Base-by-base conservation (phyloP, 805 yeast genomes). In the Myxozyma monticola region DNA sequence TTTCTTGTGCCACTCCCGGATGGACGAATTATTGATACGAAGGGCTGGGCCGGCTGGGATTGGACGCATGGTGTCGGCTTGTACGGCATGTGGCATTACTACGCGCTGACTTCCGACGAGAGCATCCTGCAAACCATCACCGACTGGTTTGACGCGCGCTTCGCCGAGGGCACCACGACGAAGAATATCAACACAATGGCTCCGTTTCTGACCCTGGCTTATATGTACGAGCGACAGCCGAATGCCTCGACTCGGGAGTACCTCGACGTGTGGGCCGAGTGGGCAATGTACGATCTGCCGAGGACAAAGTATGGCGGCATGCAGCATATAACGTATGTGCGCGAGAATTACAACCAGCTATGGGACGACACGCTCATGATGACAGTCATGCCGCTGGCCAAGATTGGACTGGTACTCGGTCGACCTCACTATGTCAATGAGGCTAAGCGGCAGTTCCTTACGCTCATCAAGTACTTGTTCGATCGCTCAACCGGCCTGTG, bases 61-160 rank as follows among this genome's bases (percentile, higher is more conserved):
- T 68, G 72, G 72, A 68, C 71, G 18, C 72, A 68, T 30, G 72
- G 72, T 3, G 65, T 68, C 33, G 72, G 72, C 2, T 60, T 68
- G 17, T 66, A 68, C 48, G 72, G 72, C 10, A 62, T 68, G 65
- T 68, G 71, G 71, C 67, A 67, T 38, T 68, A 63, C 49, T 65
- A 64, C 43, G 63, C 59, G 35, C 51, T 64, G 20, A 68, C 67
- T 25, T 60, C 59, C 20, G 54, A 65, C 41, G 46, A 51, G 17
- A 33, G 54, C 18, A 57, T 62, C 2, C 52, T 67, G 44, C 37
- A 56, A 4, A 59, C 56, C 20, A 65, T 68, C 33, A 44, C 56
- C 22, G 60, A 61, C 18, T 68, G 72, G 72, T 68, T 56, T 43
- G 59, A 55, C 7, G 60, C 59, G 3, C 65, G 63, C 55, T 61